Conservation (phyloP, 345 rosid genomes). For the Draba incana region DNA sequence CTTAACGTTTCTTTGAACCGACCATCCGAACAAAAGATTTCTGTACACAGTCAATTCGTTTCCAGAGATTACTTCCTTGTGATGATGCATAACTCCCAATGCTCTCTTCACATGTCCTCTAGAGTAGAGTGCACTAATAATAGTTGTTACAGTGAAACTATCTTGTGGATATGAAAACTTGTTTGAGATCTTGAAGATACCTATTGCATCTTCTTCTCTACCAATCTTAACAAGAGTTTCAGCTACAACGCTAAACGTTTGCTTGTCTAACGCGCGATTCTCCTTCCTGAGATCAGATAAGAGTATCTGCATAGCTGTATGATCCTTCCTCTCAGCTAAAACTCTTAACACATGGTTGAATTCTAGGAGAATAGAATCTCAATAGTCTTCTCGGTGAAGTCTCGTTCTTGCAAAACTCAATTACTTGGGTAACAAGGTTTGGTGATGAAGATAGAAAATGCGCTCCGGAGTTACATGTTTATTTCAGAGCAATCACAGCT, state of each 20-base stretch:
- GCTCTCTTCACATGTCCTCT: constrained; percentile 87
- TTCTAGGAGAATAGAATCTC: constrained; percentile 77
- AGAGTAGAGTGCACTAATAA: constrained; percentile 69
- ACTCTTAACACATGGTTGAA: constrained; percentile 68
- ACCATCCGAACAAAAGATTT: constrained; percentile 77
- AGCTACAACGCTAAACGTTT: constrained; percentile 62
- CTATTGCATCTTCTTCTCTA: constrained; percentile 82
- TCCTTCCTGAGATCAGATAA: constrained; percentile 67
- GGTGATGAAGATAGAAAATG: constrained; percentile 45
- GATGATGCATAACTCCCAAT: constrained; percentile 71
- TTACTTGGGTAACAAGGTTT: constrained; percentile 49
- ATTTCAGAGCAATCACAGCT: not conserved
- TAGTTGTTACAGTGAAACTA: constrained; percentile 55
- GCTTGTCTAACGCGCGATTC: constrained; percentile 59
- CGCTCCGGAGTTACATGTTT: not conserved
- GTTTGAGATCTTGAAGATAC: constrained; percentile 81
- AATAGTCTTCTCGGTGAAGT: constrained; percentile 69
- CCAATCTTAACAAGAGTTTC: constrained; percentile 72
- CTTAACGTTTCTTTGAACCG: constrained; percentile 60
- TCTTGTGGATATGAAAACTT: constrained; percentile 75
- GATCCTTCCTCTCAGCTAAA: constrained; percentile 75
- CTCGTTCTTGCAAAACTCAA: constrained; percentile 57
- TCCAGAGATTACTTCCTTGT: constrained; percentile 56
- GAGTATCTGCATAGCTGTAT: constrained; percentile 60
- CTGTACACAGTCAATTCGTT: constrained; percentile 56